Evolutionary conservation across 768 basidiomycete species (phyloP).

Genomic region (Amanita molliuscula): DNA sequence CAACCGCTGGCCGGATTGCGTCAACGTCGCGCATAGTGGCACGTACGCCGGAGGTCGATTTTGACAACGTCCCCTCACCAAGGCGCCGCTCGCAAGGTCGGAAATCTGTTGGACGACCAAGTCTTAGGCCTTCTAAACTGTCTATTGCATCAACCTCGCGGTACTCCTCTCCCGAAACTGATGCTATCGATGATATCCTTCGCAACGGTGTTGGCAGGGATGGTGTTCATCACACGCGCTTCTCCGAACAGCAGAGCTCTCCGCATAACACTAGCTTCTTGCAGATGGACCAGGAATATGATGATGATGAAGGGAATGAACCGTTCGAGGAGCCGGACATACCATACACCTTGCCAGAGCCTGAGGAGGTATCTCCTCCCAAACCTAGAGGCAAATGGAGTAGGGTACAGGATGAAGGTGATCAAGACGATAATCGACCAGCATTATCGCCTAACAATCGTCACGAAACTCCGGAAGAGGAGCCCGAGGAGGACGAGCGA

Average conservation of each 20-base stretch:
- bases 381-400: conserved; percentile 3
- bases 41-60: conserved; percentile 46
- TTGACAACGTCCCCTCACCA: conserved; percentile 56
- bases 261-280: conserved; percentile 34
- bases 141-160: conserved; percentile 14
- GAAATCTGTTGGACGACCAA: conserved; percentile 21
- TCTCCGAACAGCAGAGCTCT: conserved; percentile 13
- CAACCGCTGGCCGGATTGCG: conserved; percentile 24
- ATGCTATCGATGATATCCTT: conserved; percentile 19
- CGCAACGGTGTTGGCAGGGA: conserved; percentile 16
- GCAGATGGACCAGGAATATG: conserved; percentile 35
- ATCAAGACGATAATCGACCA: conserved; percentile 8
- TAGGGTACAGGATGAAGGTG: conserved; percentile 27
- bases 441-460: not conserved
- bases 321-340: conserved; percentile 15
- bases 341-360: conserved; percentile 10
- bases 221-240: conserved; percentile 15
- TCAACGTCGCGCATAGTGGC: conserved; percentile 36
- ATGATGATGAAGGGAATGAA: conserved; percentile 24
- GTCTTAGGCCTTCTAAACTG: conserved; percentile 30
- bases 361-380: conserved; percentile 12
- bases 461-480: conserved; percentile 21
- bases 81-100: conserved; percentile 23
- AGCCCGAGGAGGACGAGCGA: conserved; percentile 18
- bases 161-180: conserved; percentile 9